Conservation (phyloP, 805 yeast genomes). For the Starmerella potacharoeniae region DNA sequence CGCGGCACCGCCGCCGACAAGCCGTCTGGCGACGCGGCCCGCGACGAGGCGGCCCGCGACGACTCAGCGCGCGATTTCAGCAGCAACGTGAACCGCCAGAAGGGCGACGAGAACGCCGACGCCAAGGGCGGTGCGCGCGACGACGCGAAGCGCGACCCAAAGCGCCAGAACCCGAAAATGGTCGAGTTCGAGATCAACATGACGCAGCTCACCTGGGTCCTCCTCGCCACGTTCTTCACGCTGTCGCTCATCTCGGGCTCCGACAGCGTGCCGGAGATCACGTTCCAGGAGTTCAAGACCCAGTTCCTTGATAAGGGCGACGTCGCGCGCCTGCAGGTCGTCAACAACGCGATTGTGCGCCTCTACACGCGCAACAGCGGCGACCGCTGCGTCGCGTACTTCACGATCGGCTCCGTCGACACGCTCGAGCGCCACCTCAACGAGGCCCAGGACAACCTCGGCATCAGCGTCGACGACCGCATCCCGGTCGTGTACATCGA, state of each 20-base stretch:
- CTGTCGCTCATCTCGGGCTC: slow-evolving; percentile 20
- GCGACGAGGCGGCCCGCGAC: background rate
- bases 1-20: background rate
- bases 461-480: slow-evolving; percentile 57
- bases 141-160: background rate
- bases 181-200: slow-evolving; percentile 22
- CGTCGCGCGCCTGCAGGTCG: slow-evolving; percentile 61
- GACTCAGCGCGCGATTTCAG: background rate
- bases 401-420: slow-evolving; percentile 82
- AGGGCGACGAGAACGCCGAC: background rate
- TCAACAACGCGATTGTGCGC: slow-evolving; percentile 55
- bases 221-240: slow-evolving; percentile 18
- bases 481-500: slow-evolving; percentile 69
- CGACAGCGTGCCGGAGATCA: slow-evolving; percentile 29
- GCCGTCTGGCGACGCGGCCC: background rate
- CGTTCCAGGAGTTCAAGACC: slow-evolving; percentile 79
- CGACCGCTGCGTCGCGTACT: slow-evolving; percentile 40
- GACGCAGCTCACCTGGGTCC: slow-evolving; percentile 22
- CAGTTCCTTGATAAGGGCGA: slow-evolving; percentile 65
- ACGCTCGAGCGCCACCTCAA: slow-evolving; percentile 75
- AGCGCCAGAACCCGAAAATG: slow-evolving; percentile 5
- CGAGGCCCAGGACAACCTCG: slow-evolving; percentile 54
- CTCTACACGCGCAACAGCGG: slow-evolving; percentile 27
- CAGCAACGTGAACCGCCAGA: slow-evolving; percentile 2
- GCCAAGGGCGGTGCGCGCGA: background rate